phyloP scores from a whole-genome alignment of 2,329 filamentous ascomycete species.

The Trichoderma harzianum region DNA sequence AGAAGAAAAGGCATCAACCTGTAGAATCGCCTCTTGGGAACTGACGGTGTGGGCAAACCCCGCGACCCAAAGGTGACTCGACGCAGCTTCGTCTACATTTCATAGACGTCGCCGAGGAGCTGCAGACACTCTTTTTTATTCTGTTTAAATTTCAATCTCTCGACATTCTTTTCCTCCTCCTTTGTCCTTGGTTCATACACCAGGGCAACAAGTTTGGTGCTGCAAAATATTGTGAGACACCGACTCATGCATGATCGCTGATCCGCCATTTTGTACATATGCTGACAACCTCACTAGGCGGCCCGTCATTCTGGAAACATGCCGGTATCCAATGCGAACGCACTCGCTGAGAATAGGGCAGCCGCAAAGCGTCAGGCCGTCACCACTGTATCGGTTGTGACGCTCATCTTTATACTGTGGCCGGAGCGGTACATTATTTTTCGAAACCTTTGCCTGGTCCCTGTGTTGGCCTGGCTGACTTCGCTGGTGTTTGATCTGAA shows the following conservation, averaged over 20 bases:
- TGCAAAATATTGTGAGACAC: background rate
- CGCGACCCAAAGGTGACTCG: background rate
- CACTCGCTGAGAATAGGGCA: background rate
- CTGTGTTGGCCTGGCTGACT: slow-evolving; percentile 4
- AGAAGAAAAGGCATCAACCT: background rate
- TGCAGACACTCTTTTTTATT: background rate
- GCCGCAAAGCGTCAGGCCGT: slow-evolving; percentile 14
- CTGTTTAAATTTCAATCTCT: background rate
- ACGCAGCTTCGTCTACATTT: background rate
- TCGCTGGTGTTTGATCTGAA: slow-evolving; percentile 6
- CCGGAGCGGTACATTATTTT: slow-evolving; percentile 6
- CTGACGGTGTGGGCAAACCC: background rate
- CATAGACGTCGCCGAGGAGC: background rate
- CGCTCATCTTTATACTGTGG: slow-evolving; percentile 8
- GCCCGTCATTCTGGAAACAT: background rate
- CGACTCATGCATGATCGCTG: background rate
- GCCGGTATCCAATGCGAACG: background rate
- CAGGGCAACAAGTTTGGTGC: background rate
- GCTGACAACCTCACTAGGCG: background rate
- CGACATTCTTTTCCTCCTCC: background rate
- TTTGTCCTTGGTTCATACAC: background rate
- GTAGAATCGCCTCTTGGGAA: background rate
- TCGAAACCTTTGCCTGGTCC: slow-evolving; percentile 5
- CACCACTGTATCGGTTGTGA: background rate
- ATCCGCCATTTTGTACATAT: background rate